phyloP scores from a whole-genome alignment of 2,329 filamentous ascomycete genomes.

The Harringtonia aguacate region DNA sequence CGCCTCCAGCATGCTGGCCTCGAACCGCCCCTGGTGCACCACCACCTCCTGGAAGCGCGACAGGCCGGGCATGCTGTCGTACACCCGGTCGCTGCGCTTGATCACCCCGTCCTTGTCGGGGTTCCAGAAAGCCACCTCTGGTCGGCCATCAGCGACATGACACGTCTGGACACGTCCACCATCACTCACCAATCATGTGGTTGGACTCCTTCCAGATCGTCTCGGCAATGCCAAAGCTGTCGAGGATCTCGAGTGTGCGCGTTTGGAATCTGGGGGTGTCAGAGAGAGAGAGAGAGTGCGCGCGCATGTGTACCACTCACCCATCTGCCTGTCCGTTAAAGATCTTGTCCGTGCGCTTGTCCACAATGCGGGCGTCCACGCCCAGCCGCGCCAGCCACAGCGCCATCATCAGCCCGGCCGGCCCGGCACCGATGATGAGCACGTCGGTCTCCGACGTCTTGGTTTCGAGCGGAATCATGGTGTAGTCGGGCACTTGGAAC shows the following conservation, averaged over 20 bases:
- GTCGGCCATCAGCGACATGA: too few species aligned
- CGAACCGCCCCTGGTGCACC: constrained; percentile 61
- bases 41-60: constrained; percentile 55
- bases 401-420: constrained; percentile 29
- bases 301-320: neutral
- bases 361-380: constrained; percentile 30
- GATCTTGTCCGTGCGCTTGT: constrained; percentile 28
- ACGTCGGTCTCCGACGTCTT: constrained; percentile 10
- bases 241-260: constrained; percentile 60
- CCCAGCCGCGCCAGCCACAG: constrained; percentile 30
- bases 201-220: constrained; percentile 55
- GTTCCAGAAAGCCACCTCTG: constrained; percentile 53
- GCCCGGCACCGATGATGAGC: constrained; percentile 17
- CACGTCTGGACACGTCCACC: too few species aligned
- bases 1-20: constrained; percentile 42
- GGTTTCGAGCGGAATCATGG: neutral
- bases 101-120: constrained; percentile 48
- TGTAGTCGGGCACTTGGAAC: neutral
- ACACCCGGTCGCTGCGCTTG: constrained; percentile 46
- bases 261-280: constrained; percentile 32
- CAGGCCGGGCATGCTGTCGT: constrained; percentile 51
- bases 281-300: too few species aligned
- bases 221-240: constrained; percentile 58
- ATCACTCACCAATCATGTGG: constrained; percentile 56
- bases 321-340: constrained; percentile 34